phyloP scores from a whole-genome alignment of 805 yeast genomes.

The Komagataella mondaviorum region DNA sequence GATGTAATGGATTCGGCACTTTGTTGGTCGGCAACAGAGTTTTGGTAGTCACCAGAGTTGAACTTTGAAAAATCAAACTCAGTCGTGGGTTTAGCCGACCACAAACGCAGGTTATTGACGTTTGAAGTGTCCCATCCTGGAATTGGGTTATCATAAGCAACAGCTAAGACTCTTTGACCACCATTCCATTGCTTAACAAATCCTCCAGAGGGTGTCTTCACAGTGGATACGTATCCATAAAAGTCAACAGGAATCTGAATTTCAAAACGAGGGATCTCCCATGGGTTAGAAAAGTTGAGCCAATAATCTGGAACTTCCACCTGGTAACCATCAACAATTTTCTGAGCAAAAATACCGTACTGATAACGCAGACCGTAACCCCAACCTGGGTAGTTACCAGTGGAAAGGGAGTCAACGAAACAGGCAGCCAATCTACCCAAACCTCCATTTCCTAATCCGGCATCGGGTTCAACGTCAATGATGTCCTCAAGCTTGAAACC shows the following conservation, averaged over 20 bases:
- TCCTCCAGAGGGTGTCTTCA: slow-evolving; percentile 38
- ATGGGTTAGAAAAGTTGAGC: slow-evolving; percentile 80
- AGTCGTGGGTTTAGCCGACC: slow-evolving; percentile 83
- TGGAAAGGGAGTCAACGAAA: slow-evolving; percentile 77
- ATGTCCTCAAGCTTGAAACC: slow-evolving; percentile 86
- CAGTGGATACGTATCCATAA: slow-evolving; percentile 65
- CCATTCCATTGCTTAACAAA: slow-evolving; percentile 66
- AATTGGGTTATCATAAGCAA: slow-evolving; percentile 83
- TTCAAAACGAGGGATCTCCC: slow-evolving; percentile 85
- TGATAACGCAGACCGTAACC: slow-evolving; percentile 91
- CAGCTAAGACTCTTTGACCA: slow-evolving; percentile 81
- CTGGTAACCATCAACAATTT: slow-evolving; percentile 83
- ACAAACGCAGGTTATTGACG: slow-evolving; percentile 79
- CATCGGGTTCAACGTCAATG: slow-evolving; percentile 80
- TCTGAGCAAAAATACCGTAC: slow-evolving; percentile 87
- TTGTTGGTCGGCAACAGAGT: slow-evolving; percentile 76
- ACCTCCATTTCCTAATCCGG: slow-evolving; percentile 93
- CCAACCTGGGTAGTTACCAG: slow-evolving; percentile 88
- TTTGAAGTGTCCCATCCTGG: slow-evolving; percentile 79
- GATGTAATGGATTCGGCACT: slow-evolving; percentile 87
- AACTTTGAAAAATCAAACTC: slow-evolving; percentile 88
- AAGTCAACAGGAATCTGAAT: slow-evolving; percentile 84
- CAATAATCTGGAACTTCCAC: slow-evolving; percentile 93
- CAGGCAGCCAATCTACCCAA: slow-evolving; percentile 92
- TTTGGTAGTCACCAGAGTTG: slow-evolving; percentile 81